Base-by-base conservation (phyloP, 1,284 basidiomycete species). In the Malassezia sp. region DNA sequence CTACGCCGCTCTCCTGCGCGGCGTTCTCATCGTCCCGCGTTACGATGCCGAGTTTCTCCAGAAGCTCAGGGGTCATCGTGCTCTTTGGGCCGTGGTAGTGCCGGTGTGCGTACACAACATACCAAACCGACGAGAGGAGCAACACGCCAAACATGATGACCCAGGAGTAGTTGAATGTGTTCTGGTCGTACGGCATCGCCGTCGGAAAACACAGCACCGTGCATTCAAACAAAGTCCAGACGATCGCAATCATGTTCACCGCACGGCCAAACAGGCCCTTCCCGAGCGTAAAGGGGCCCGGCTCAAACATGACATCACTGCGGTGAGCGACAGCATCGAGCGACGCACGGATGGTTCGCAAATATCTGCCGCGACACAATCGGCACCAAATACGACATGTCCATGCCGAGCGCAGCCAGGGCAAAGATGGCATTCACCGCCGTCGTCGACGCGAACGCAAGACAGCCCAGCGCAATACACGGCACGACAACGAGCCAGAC, bases 231-330 rank as follows among this genome's bases (percentile, higher is more conserved):
- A 58, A 29, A 21, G 73, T 73, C 72, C 73, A 75, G 21, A 71
- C 37, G 34, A 85, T 79, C 56, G 83, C 84, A 39, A 76, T 76
- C 17, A 75, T 52, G 63, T 87, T 86, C 56, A 77, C 76, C 12
- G 75, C 61, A 73, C 76, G 77, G 3, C 82, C 84, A 17, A 86
- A 67, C 49, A 75, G 39, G 0, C 84, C 84, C 42, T 79, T 74
- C 18, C 85, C 85, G 75, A 88, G 80, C 67, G 80, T 83, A 73
- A 86, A 89, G 15, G 86, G 86, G n/a, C 86, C 86, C 1, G 85
- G 85, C 66, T 80, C 81, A 75, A 85, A 88, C 48, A 56, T 48
- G 28, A 89, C 74, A 40, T 89, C 86, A n/a, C n/a, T n/a, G n/a
- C n/a, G n/a, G n/a, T n/a, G n/a, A n/a, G n/a, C n/a, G n/a, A n/a